Conservation (phyloP, 2,329 filamentous ascomycete species). For the Alternaria dauci region DNA sequence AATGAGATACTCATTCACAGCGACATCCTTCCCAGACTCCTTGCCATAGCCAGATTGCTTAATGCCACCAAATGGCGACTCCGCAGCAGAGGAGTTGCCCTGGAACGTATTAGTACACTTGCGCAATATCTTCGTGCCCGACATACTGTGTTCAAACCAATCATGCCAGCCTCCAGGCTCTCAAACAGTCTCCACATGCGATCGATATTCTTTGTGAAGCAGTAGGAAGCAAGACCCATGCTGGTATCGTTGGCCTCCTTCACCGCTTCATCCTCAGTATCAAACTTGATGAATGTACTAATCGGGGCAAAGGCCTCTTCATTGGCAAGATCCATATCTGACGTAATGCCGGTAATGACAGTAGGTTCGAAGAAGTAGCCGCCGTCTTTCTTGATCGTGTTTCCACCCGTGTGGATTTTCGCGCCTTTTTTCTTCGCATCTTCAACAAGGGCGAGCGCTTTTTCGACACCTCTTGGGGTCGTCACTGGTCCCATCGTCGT, state of each 20-base stretch:
- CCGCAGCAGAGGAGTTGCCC: constrained; percentile 71
- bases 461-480: constrained; percentile 63
- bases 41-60: constrained; percentile 75
- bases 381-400: constrained; percentile 55
- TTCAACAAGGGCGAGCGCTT: constrained; percentile 67
- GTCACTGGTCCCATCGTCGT: constrained; percentile 70
- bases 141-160: constrained; percentile 69
- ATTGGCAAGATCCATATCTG: constrained; percentile 63
- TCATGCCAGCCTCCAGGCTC: constrained; percentile 74
- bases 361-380: constrained; percentile 77
- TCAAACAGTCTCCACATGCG: constrained; percentile 72
- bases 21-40: constrained; percentile 72
- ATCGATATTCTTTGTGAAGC: constrained; percentile 73
- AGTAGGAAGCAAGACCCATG: constrained; percentile 72
- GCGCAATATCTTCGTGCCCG: neutral
- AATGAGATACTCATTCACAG: constrained; percentile 68
- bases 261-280: constrained; percentile 71
- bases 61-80: constrained; percentile 72
- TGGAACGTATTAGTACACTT: constrained; percentile 16
- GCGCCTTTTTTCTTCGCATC: constrained; percentile 71
- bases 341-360: constrained; percentile 66
- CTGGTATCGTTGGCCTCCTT: constrained; percentile 66
- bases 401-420: constrained; percentile 68
- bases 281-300: constrained; percentile 69
- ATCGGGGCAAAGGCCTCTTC: constrained; percentile 75